phyloP scores from a whole-genome alignment of 2,329 filamentous ascomycete genomes.

The Tympanopsis confertula region DNA sequence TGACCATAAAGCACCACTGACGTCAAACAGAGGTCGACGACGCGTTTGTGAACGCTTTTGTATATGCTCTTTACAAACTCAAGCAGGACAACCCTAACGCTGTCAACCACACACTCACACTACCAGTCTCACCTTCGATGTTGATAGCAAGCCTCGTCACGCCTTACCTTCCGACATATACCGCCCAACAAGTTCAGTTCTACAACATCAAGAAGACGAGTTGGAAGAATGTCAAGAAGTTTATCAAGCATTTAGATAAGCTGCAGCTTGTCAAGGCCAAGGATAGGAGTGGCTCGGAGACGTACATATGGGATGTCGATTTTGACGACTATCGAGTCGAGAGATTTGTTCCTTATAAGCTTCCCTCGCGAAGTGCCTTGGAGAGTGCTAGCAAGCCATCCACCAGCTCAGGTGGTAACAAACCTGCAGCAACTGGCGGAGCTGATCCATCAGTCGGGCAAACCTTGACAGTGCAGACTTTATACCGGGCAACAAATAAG shows the following conservation, averaged over 20 bases:
- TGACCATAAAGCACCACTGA: neutral
- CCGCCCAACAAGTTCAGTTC: constrained; percentile 37
- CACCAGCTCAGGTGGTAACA: constrained; percentile 3
- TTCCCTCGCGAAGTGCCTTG: constrained; percentile 29
- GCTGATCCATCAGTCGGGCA: constrained; percentile 3
- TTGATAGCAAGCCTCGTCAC: constrained; percentile 53
- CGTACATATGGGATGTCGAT: constrained; percentile 52
- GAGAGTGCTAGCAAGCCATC: constrained; percentile 18
- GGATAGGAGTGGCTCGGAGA: constrained; percentile 52
- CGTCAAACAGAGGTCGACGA: constrained; percentile 49
- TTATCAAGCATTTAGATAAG: constrained; percentile 58
- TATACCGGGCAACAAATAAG: constrained; percentile 10
- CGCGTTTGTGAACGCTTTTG: constrained; percentile 50
- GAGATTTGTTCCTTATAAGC: constrained; percentile 47
- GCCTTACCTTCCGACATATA: constrained; percentile 51
- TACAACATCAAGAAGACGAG: constrained; percentile 60
- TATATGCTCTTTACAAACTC: constrained; percentile 49
- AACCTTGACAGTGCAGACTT: constrained; percentile 9
- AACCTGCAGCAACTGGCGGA: constrained; percentile 1
- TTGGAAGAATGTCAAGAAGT: constrained; percentile 61
- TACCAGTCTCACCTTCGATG: constrained; percentile 51
- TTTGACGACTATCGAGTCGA: constrained; percentile 41
- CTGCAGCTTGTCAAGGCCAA: constrained; percentile 50
- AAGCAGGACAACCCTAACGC: constrained; percentile 39
- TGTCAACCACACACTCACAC: constrained; percentile 41